Conservation (phyloP, 192 early-diverging fungal species). For the Spinellus fusiger region DNA sequence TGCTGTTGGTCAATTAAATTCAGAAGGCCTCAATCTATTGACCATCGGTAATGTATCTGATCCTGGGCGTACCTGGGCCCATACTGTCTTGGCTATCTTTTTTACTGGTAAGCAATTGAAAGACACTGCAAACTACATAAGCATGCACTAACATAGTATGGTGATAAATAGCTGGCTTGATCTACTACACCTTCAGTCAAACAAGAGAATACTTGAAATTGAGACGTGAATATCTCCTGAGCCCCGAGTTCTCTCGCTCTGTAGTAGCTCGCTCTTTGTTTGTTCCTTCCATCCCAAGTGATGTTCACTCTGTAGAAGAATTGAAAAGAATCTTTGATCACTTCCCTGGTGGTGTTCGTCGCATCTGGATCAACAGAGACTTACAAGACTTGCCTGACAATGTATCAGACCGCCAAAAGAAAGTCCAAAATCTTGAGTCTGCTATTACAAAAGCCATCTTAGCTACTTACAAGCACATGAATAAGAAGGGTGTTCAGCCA, state of each 20-base stretch:
- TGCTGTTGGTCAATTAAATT: slow-evolving; percentile 37
- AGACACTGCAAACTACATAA: neutral
- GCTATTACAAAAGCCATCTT: slow-evolving; percentile 44
- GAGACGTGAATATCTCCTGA: slow-evolving; percentile 57
- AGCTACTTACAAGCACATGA: slow-evolving; percentile 27
- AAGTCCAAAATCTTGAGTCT: slow-evolving; percentile 45
- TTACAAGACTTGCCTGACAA: slow-evolving; percentile 41
- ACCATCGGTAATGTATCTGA: slow-evolving; percentile 68
- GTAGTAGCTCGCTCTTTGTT: slow-evolving; percentile 60
- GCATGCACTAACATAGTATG: neutral
- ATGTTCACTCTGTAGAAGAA: slow-evolving; percentile 41
- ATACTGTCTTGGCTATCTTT: slow-evolving; percentile 49
- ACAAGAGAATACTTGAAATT: slow-evolving; percentile 53
- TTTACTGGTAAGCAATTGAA: slow-evolving; percentile 43
- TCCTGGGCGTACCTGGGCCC: slow-evolving; percentile 60
- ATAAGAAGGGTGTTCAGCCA: slow-evolving; percentile 24
- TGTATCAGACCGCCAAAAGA: slow-evolving; percentile 43
- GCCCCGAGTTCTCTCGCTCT: slow-evolving; percentile 37
- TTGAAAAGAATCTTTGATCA: slow-evolving; percentile 48
- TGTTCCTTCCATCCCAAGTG: slow-evolving; percentile 61
- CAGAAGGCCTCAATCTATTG: slow-evolving; percentile 49
- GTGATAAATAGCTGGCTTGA: slow-evolving; percentile 23
- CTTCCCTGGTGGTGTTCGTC: slow-evolving; percentile 66
- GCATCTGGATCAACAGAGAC: slow-evolving; percentile 58
- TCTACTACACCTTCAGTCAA: slow-evolving; percentile 53